Conservation (phyloP, 2,329 filamentous ascomycete genomes). For the Diaporthe vaccinii region DNA sequence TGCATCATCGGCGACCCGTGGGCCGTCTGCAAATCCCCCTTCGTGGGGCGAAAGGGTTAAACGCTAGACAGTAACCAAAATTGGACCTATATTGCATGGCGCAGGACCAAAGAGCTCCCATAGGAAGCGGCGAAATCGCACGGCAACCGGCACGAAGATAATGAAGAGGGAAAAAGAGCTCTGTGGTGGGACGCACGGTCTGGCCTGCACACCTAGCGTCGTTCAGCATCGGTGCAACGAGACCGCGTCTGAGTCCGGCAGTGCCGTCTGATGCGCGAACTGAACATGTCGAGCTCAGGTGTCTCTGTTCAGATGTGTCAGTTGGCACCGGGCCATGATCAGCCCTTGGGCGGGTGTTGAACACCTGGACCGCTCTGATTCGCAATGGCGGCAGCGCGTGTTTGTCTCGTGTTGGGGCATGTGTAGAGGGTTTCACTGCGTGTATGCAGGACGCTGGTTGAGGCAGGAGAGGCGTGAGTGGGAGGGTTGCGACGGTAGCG, state of each 20-base stretch:
- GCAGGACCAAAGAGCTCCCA: neutral
- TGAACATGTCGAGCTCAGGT: neutral
- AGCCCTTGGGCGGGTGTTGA: constrained; percentile 26
- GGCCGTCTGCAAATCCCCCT: constrained; percentile 6
- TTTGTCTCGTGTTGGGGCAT: constrained; percentile 34
- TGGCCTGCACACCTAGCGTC: neutral
- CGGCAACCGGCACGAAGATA: neutral
- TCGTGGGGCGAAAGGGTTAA: constrained; percentile 2
- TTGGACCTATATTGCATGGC: constrained; percentile 6
- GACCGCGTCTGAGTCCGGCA: constrained; percentile 11
- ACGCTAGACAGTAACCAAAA: constrained; percentile 1
- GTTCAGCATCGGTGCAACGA: neutral
- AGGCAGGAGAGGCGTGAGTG: constrained; percentile 10
- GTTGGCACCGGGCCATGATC: constrained; percentile 34
- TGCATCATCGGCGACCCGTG: constrained; percentile 4
- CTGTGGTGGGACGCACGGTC: constrained; percentile 4
- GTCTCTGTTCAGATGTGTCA: constrained; percentile 11
- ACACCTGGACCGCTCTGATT: constrained; percentile 19
- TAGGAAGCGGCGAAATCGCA: constrained; percentile 7
- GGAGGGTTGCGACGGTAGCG: neutral
- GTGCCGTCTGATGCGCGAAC: constrained; percentile 31
- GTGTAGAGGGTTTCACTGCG: constrained; percentile 38
- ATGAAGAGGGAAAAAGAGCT: neutral
- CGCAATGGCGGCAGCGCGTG: constrained; percentile 17
- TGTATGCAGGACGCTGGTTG: constrained; percentile 23